Percentiles rank a stretch among this genome's conserved stretches.
phyloP scores from a whole-genome alignment of 2,329 filamentous ascomycete species.

The Botryosphaeria agaves region DNA sequence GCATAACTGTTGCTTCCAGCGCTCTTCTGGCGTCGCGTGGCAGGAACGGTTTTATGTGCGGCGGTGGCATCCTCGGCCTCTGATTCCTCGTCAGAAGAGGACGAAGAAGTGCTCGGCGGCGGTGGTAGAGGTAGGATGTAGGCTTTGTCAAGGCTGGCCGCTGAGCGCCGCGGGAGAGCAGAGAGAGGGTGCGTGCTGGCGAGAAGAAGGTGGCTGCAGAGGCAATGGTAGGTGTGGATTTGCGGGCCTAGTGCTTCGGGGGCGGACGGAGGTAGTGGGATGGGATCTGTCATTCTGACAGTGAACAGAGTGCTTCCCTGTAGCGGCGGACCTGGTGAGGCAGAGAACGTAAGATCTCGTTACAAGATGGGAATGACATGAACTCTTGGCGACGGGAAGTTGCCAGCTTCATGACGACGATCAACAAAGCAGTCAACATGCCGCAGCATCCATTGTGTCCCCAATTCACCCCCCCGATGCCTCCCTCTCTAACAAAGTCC shows the following conservation, averaged over 20 bases:
- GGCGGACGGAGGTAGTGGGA: no score
- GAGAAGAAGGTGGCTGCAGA: constrained; percentile 48
- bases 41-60: no score
- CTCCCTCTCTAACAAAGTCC: constrained; percentile 12
- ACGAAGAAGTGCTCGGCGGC: constrained; percentile 4
- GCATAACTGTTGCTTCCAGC: constrained; percentile 22
- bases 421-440: no score
- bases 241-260: no score
- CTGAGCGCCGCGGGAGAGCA: constrained; percentile 33
- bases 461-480: constrained; percentile 5
- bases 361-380: no score
- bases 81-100: constrained; percentile 2
- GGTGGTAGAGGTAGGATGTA: constrained; percentile 38
- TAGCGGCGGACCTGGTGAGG: no score
- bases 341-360: no score
- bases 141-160: constrained; percentile 33
- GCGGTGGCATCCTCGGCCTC: constrained; percentile 5
- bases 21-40: constrained; percentile 3
- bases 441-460: not conserved
- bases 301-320: no score
- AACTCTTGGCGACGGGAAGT: no score
- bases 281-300: no score
- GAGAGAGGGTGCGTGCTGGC: constrained; percentile 37
- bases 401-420: no score
- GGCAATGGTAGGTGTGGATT: constrained; percentile 43